phyloP scores from a whole-genome alignment of 2,329 filamentous ascomycete species.

The Rhynchosporium agropyri region DNA sequence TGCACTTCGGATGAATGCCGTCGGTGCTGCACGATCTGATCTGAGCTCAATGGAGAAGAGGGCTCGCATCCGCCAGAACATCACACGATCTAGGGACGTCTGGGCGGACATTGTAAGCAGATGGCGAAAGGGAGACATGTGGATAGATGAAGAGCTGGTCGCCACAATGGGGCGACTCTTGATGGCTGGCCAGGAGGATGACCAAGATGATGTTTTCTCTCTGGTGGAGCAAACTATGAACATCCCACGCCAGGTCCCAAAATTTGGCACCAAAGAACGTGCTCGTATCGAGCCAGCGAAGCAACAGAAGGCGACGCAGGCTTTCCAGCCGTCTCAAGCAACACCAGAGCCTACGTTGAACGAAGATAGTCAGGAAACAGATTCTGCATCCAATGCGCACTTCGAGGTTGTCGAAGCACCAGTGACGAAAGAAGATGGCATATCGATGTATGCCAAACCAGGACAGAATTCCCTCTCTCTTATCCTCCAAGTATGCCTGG shows the following conservation, averaged over 20 bases:
- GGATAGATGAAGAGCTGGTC: conserved; percentile 78
- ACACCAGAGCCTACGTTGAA: not conserved
- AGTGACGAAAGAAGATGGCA: conserved; percentile 15
- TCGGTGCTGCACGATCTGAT: conserved; percentile 34
- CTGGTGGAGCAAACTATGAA: conserved; percentile 83
- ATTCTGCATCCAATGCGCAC: not conserved
- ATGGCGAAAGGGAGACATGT: conserved; percentile 72
- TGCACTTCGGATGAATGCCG: conserved; percentile 61
- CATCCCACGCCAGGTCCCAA: conserved; percentile 56
- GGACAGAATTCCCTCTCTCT: conserved; percentile 66
- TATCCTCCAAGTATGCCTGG: conserved; percentile 64
- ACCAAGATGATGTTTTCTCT: conserved; percentile 72
- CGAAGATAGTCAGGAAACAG: not conserved
- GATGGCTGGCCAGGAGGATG: conserved; percentile 62
- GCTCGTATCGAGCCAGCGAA: conserved; percentile 16
- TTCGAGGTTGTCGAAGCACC: conserved; percentile 13
- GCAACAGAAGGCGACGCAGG: not conserved
- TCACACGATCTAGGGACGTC: conserved; percentile 70
- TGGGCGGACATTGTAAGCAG: conserved; percentile 80
- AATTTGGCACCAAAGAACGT: conserved; percentile 24
- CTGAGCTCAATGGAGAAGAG: conserved; percentile 38
- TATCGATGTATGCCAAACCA: conserved; percentile 47
- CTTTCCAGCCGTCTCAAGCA: not conserved
- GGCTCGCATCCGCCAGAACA: conserved; percentile 47
- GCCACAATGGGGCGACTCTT: conserved; percentile 80